phyloP scores from a whole-genome alignment of 257 asterid species.

The Nicotiana tabacum region DNA sequence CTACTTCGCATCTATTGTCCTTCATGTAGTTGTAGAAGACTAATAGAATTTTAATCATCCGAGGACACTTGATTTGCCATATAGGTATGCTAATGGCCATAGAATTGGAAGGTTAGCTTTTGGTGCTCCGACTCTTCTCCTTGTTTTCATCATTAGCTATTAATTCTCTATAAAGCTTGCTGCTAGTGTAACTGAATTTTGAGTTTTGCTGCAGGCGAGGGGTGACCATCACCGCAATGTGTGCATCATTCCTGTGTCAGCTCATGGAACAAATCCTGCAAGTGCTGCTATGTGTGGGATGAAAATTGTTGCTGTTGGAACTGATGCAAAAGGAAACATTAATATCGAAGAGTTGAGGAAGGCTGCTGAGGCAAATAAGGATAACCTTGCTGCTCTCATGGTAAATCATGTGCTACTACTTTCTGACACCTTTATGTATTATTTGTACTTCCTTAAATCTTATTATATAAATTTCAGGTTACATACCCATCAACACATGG shows the following conservation, averaged over 20 bases:
- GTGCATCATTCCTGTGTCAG: conserved; percentile 97
- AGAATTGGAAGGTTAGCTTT: not conserved
- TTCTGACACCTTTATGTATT: not conserved
- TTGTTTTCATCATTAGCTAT: not conserved
- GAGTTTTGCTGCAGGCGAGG: conserved; percentile 57
- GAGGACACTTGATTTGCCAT: not conserved
- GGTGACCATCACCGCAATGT: conserved; percentile 95
- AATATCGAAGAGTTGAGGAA: conserved; percentile 78
- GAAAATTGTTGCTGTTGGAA: conserved; percentile 96
- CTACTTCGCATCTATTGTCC: not conserved
- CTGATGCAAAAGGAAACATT: conserved; percentile 97
- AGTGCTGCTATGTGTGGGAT: conserved; percentile 99
- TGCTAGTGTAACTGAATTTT: conserved; percentile 2
- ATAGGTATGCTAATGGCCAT: not conserved
- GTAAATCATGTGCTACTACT: conserved; percentile 26
- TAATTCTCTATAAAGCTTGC: not conserved
- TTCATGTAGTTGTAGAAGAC: not conserved
- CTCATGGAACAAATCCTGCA: conserved; percentile 99
- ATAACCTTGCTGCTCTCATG: conserved; percentile 88
- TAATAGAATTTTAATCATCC: not conserved
- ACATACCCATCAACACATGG: conserved; percentile 99
- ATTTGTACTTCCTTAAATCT: not conserved
- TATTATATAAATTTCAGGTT: conserved; percentile 44
- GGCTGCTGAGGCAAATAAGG: conserved; percentile 86
- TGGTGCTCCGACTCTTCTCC: not conserved